phyloP scores from a whole-genome alignment of 257 asterid species.

The Sherardia arvensis region DNA sequence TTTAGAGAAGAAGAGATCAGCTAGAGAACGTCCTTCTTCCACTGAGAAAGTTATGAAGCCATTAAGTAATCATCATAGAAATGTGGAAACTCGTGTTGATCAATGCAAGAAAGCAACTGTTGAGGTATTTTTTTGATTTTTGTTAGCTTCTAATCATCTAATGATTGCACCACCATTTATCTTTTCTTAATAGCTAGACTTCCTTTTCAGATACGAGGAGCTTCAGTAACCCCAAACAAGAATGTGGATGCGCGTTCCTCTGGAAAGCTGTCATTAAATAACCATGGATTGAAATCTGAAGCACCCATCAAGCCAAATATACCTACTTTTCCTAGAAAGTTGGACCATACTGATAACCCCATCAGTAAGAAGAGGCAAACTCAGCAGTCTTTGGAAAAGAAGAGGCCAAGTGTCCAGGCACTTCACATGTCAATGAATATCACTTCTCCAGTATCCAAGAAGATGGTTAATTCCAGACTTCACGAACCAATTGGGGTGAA shows the following conservation, averaged over 20 bases:
- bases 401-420: constrained; percentile 35
- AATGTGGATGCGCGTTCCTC: constrained; percentile 20
- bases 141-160: neutral
- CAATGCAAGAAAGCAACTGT: constrained; percentile 11
- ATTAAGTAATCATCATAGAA: constrained; percentile 13
- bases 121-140: constrained; percentile 21
- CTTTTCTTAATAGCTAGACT: constrained; percentile 11
- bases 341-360: constrained; percentile 20
- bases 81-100: constrained; percentile 12
- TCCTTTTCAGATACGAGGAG: constrained; percentile 28
- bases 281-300: constrained; percentile 20
- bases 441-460: constrained; percentile 30
- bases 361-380: constrained; percentile 20
- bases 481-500: constrained; percentile 32
- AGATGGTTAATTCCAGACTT: constrained; percentile 29
- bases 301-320: constrained; percentile 22
- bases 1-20: neutral
- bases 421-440: constrained; percentile 50
- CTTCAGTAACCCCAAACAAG: constrained; percentile 17
- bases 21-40: constrained; percentile 15
- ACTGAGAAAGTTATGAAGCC: constrained; percentile 18
- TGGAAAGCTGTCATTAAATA: constrained; percentile 14
- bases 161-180: neutral
- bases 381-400: constrained; percentile 27
- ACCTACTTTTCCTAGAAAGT: constrained; percentile 24